Evolutionary conservation across 163 green algal genomes (phyloP).

Genomic region (Chloroidium sp.): DNA sequence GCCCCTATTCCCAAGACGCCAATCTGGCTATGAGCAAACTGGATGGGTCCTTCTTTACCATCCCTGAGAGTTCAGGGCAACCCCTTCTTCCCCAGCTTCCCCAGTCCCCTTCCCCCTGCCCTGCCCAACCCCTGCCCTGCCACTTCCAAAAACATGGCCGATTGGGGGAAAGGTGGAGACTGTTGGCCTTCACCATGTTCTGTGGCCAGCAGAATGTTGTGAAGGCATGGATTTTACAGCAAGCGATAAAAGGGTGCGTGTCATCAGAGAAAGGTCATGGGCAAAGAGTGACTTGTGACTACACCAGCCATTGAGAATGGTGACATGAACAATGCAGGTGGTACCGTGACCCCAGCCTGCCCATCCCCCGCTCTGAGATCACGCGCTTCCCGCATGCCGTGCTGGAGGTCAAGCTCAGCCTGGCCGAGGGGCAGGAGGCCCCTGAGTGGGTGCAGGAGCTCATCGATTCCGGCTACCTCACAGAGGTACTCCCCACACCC

Average conservation of each 20-base stretch:
- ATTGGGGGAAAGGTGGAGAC: no score
- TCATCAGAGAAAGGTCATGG: no score
- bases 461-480: conserved; percentile 34
- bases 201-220: no score
- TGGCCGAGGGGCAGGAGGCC: conserved; percentile 58
- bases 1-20: background rate
- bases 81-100: no score
- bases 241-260: no score
- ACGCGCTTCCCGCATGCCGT: conserved; percentile 82
- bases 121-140: no score
- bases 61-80: no score
- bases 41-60: no score
- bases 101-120: no score
- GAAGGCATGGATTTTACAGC: no score
- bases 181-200: no score
- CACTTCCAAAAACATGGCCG: no score
- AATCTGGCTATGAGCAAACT: background rate
- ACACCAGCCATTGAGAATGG: background rate
- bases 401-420: conserved; percentile 82
- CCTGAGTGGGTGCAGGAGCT: conserved; percentile 70
- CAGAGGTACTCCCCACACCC: conserved; percentile 53
- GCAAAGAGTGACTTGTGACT: background rate
- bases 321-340: conserved; percentile 29
- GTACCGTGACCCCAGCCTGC: conserved; percentile 64
- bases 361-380: conserved; percentile 67